Evolutionary conservation across 2,329 filamentous ascomycete genomes (phyloP), one percentile per base, ranked within the genome.

Genomic region (Penicillium digitatum): DNA sequence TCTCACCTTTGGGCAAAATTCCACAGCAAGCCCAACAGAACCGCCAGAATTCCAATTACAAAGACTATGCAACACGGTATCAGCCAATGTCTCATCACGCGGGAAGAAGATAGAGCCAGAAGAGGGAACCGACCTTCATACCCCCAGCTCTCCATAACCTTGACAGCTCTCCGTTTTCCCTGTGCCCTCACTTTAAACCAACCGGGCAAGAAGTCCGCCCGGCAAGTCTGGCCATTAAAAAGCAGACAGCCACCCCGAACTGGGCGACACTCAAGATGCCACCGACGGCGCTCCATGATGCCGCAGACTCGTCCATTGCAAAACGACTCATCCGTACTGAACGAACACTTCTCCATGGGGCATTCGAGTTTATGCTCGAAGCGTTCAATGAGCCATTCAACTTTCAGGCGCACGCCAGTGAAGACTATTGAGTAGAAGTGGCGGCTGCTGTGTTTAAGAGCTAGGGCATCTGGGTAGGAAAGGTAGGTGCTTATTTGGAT

Each of bases 391-490:
- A 89, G 76, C 87, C 87, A 90, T 54, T 82, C 80, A 12, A 89
- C 80, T 67, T 89, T 88, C 42, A 88, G 76, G 27, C 77, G 70
- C 29, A 89, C 76, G 34, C 84, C 85, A 0, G 87, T 89, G 68
- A 86, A 79, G 57, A 89, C 84, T 1, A 88, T 71, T 45, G 70
- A 64, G 72, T 85, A 86, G 69, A 89, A 86, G 65, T 87, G 78
- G 55, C 79, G 79, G 65, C 75, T 84, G 20, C 82, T 82, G 67
- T 89, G 86, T 65, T 89, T 89, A 16, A 89, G 74, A 0, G 86
- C 86, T 1, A 89, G 78, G 0, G 87, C 87, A 58, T 90, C 87
- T 0, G 87, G 87, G 58, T 89, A 89, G 31, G 80, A 80, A 55
- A 89, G 82, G 51, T 82, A 75, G 11, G 77, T 68, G 31, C 82